Percentiles rank a stretch among this genome's conserved stretches.
phyloP scores from a whole-genome alignment of 2,329 filamentous ascomycete genomes.

The Pyrenochaeta sp. region DNA sequence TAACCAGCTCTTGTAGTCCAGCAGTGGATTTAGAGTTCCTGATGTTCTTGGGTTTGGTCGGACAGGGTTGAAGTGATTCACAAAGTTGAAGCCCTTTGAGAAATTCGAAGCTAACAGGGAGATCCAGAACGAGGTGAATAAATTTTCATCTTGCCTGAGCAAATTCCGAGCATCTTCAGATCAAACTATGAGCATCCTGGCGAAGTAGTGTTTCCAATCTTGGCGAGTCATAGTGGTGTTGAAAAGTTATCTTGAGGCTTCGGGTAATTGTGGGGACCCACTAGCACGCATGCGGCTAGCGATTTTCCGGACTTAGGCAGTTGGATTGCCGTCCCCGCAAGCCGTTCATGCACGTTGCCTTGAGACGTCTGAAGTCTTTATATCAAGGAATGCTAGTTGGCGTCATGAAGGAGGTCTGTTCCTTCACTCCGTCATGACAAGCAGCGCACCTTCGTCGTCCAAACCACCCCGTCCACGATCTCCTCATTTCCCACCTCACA shows the following conservation, averaged over 20 bases:
- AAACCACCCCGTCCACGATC: constrained; percentile 46
- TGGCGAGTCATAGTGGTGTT: constrained; percentile 9
- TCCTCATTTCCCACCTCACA: constrained; percentile 66
- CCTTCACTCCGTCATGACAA: constrained; percentile 15
- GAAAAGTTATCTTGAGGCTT: constrained; percentile 9
- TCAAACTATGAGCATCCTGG: too few relatives aligned
- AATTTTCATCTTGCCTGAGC: too few relatives aligned
- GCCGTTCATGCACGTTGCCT: constrained; percentile 3
- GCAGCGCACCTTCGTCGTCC: constrained; percentile 24
- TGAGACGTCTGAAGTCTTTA: not conserved
- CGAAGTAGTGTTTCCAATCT: too few relatives aligned
- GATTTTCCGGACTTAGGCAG: constrained; percentile 15
- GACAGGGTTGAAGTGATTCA: not conserved
- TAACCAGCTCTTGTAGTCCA: constrained; percentile 19
- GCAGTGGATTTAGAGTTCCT: constrained; percentile 3
- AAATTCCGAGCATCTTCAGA: too few relatives aligned
- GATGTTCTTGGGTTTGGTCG: not conserved
- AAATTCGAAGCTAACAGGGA: too few relatives aligned
- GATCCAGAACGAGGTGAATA: too few relatives aligned
- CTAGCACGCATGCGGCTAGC: constrained; percentile 22
- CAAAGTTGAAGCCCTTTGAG: too few relatives aligned
- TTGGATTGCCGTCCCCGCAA: constrained; percentile 20
- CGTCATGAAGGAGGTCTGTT: constrained; percentile 2
- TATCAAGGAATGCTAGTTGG: not conserved
- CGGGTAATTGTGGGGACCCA: constrained; percentile 20